These are phyloP conservation scores for Arctium lappa DNA, from an alignment of 129 eudicot genomes.

Conservation along the genomic window DNA sequence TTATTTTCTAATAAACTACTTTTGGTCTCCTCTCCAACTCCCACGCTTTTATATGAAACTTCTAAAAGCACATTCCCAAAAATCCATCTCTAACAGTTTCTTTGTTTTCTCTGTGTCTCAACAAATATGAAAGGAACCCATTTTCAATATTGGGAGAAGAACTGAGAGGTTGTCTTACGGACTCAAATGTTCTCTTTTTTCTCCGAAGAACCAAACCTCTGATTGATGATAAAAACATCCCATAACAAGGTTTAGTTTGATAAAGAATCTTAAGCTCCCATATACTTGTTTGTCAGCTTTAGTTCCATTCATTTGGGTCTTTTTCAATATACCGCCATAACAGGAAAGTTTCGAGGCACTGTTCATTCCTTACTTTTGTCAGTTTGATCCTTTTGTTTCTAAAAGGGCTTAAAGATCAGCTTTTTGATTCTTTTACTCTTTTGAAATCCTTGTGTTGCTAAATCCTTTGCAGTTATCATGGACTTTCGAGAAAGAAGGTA, in stretches of 20 bases:
- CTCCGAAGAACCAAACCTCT: neutral
- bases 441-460: neutral
- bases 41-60: too few relatives aligned
- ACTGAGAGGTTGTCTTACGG: neutral
- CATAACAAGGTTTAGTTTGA: neutral
- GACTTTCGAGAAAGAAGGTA: conserved; percentile 88
- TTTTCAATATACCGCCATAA: neutral
- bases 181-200: neutral
- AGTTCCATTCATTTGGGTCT: neutral
- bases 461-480: conserved; percentile 66
- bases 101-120: too few relatives aligned
- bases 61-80: too few relatives aligned
- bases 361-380: too few relatives aligned
- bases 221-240: neutral
- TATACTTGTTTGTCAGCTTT: neutral
- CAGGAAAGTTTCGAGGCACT: neutral
- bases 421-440: neutral
- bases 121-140: too few relatives aligned
- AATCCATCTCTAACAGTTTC: too few relatives aligned
- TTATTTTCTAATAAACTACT: too few relatives aligned
- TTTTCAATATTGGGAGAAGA: neutral
- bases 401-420: neutral
- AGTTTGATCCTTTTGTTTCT: neutral
- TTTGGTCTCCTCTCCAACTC: too few relatives aligned
- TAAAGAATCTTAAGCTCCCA: neutral